Base-by-base conservation (phyloP, 2,329 filamentous ascomycete species). In the Cadophora malorum region DNA sequence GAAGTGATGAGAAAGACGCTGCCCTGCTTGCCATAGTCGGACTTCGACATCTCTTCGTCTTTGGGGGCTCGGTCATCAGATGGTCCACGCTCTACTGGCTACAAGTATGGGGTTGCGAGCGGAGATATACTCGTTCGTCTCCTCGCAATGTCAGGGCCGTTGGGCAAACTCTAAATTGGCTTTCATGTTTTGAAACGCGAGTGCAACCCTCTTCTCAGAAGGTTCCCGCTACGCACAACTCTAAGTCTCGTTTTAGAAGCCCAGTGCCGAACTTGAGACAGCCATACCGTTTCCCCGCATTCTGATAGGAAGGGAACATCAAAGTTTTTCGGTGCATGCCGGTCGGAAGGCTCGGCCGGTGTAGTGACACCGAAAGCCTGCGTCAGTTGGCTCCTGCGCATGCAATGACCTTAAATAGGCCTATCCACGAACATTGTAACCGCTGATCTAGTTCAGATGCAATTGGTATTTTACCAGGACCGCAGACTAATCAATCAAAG, bases 1-100 rank as follows among this genome's bases (percentile, higher is more conserved):
- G 75, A 74, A 7, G 76, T 74, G 66, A 79, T 78, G 52, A 79
- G 74, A 62, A 74, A 79, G 31, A 79, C 70, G 55, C 76, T 72
- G 21, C 69, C 64, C 49, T 66, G 60, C 16, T 23, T 35, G 19
- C 41, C 60, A 38, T 35, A 35, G 19, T 52, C 55, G 3, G 55
- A 14, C 19, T 23, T 63, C 47, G 28, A 63, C 60, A 50, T 63
- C 9, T 58, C 33, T 4, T 4, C 19, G 16, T 5, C 45, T 63
- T 52, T 31, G 4, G 28, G 41, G 28, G 6, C 23, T 49, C n/a
- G 8, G 3, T 38, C 25, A 21, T 16, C 3, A 21, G 49, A 35
- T 28, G 12, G 1, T 61, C 9, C 16, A n/a, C 16, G 16, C 23
- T 31, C 59, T 31, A 19, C 10, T 14, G 25, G 19, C 28, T 49